Conservation (phyloP, 495 filamentous ascomycete genomes). For the Trichoderma erinaceum region DNA sequence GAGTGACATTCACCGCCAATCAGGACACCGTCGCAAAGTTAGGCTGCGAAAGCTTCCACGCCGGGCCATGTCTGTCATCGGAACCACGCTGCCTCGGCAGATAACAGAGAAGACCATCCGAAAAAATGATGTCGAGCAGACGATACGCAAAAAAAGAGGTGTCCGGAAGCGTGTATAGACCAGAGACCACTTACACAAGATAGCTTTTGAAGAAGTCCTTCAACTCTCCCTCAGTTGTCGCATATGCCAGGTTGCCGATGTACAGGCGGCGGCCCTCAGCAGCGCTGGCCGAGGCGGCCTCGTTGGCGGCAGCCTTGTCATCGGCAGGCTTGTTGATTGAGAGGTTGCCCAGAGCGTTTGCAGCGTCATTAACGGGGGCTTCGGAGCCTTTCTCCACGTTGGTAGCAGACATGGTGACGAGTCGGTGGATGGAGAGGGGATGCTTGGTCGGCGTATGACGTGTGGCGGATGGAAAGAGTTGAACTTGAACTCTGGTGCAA, state of each 20-base stretch:
- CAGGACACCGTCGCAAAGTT: constrained; percentile 14
- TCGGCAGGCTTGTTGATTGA: constrained; percentile 52
- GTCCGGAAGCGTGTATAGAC: not conserved
- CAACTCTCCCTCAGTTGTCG: constrained; percentile 99
- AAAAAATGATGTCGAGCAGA: not conserved
- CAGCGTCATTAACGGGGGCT: constrained; percentile 71
- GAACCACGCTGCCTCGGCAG: not conserved
- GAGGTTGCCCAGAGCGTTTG: constrained; percentile 75
- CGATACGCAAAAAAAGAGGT: not conserved
- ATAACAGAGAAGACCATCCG: constrained; percentile 10
- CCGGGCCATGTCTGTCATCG: not conserved
- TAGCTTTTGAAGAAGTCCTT: constrained; percentile 98
- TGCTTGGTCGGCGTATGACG: constrained; percentile 11
- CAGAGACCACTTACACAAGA: constrained; percentile 74
- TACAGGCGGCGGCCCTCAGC: constrained; percentile 98
- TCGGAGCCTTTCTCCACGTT: constrained; percentile 56
- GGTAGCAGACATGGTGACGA: constrained; percentile 49
- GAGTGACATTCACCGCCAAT: constrained; percentile 14
- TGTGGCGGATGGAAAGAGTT: constrained; percentile 18
- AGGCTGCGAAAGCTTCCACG: not conserved
- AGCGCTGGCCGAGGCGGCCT: constrained; percentile 91
- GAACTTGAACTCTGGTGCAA: constrained; percentile 49
- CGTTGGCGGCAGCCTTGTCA: constrained; percentile 55
- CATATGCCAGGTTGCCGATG: constrained; percentile 99
- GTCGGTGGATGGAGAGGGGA: constrained; percentile 14